Conservation (phyloP, 306 rosid genomes). For the barrel medic (Medicago truncatula) region DNA sequence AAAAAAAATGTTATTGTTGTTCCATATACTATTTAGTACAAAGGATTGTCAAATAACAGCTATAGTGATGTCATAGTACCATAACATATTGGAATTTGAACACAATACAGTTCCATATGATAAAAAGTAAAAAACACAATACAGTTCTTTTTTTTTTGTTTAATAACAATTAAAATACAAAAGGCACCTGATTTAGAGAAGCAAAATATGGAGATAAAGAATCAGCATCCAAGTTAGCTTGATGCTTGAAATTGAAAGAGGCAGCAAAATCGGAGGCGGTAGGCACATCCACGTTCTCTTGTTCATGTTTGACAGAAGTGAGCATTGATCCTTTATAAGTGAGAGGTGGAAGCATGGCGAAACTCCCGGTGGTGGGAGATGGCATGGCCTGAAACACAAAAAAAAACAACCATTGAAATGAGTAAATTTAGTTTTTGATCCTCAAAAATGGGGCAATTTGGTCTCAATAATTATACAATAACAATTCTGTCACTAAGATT, state of each 20-base stretch:
- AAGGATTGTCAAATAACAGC: too few species aligned
- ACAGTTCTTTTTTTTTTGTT: neutral
- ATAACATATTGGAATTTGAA: too few species aligned
- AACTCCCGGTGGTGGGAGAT: slow-evolving; percentile 86
- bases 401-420: neutral
- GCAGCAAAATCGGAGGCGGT: slow-evolving; percentile 38
- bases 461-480: neutral
- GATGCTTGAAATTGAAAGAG: slow-evolving; percentile 45
- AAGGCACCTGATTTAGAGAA: slow-evolving; percentile 58
- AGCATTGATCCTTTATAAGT: slow-evolving; percentile 43
- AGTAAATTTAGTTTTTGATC: neutral
- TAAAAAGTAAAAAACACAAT: neutral
- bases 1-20: too few species aligned
- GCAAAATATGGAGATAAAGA: slow-evolving; percentile 41
- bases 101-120: neutral
- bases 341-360: slow-evolving; percentile 51
- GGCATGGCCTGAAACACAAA: slow-evolving; percentile 58
- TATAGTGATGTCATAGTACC: too few species aligned
- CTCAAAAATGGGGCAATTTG: neutral
- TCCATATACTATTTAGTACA: too few species aligned
- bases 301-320: slow-evolving; percentile 41
- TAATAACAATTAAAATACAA: neutral
- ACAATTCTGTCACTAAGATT: neutral
- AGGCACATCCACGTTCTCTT: slow-evolving; percentile 1
- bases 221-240: slow-evolving; percentile 36